Conservation (phyloP, 768 basidiomycete genomes). For the Cyathus striatus region DNA sequence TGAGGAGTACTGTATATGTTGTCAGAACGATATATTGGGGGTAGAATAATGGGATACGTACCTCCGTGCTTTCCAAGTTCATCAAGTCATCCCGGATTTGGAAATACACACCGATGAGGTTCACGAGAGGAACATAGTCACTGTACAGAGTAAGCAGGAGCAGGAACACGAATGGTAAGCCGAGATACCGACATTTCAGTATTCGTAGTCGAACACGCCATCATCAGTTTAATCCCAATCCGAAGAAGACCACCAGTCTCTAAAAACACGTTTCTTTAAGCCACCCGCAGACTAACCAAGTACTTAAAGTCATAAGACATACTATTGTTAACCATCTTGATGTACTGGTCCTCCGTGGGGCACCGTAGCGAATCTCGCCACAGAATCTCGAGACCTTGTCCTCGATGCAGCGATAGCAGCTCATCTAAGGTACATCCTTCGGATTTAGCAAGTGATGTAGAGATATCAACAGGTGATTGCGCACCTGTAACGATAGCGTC, state of each 20-base stretch:
- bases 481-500: conserved; percentile 70
- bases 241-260: conserved; percentile 83
- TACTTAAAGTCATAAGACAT: conserved; percentile 8
- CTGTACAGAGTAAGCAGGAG: conserved; percentile 32
- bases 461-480: conserved; percentile 7
- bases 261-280: conserved; percentile 16
- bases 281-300: no score
- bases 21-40: no score
- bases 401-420: no score
- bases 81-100: no score
- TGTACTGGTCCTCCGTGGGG: conserved; percentile 86
- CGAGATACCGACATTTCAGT: conserved; percentile 31
- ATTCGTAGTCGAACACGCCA: conserved; percentile 60
- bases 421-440: conserved; percentile 30
- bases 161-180: not conserved
- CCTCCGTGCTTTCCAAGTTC: no score
- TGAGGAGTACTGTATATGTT: conserved; percentile 72
- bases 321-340: conserved; percentile 93
- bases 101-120: conserved; percentile 90
- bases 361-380: conserved; percentile 91
- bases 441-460: not conserved
- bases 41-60: no score
- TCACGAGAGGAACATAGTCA: conserved; percentile 89
- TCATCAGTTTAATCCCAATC: conserved; percentile 80
- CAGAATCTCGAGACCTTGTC: no score